Base-by-base conservation (phyloP, 202 grass and related monocot species). In the Setaria viridis region DNA sequence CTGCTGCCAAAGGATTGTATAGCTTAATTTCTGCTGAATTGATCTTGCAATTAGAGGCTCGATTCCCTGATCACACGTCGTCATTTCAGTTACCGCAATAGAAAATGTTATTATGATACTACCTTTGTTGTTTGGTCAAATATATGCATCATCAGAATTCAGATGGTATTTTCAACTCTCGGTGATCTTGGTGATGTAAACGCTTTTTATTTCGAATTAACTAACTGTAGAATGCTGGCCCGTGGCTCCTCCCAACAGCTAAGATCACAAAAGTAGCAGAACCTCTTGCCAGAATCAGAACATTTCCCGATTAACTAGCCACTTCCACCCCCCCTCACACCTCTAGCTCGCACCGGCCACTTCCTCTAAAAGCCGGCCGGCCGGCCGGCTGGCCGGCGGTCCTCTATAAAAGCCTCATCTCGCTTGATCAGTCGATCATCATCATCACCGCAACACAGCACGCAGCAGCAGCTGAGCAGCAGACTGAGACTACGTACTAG, bases 331-430 rank as follows among this genome's bases (percentile, higher is more conserved):
- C 20, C 33, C 9, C 11, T 10, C 14, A 50, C 43, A 30, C 12
- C 30, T 62, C 76, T 64, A 25, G 37, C 53, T 67, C 8, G 81
- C 33, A 80, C 30, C 34, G 39, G 48, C 21, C 33, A 68, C 29
- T 11, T 59, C 50, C 74, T 60, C 45, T 30, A 68, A 80, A 68
- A 34, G 45, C 4, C 43, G 41, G 20, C 46, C 43, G 35, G 48
- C n/a, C 35, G 45, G 69, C 21, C 69, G 46, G 70, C 45, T 13
- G 37, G 66, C 16, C 15, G 66, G 17, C 63, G 37, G 19, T 78
- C 57, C 15, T 76, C 74, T 92, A 90, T 84, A 92, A 70, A 84
- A 17, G 54, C 74, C 1, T 53, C 20, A 8, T 21, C 39, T 41
- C 43, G 19, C n/a, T 49, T 29, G 7, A 9, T 74, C 43, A 30